Percentiles rank a stretch among this genome's conserved stretches.
phyloP scores from a whole-genome alignment of 2,329 filamentous ascomycete species.

The Cercospora citrullina region DNA sequence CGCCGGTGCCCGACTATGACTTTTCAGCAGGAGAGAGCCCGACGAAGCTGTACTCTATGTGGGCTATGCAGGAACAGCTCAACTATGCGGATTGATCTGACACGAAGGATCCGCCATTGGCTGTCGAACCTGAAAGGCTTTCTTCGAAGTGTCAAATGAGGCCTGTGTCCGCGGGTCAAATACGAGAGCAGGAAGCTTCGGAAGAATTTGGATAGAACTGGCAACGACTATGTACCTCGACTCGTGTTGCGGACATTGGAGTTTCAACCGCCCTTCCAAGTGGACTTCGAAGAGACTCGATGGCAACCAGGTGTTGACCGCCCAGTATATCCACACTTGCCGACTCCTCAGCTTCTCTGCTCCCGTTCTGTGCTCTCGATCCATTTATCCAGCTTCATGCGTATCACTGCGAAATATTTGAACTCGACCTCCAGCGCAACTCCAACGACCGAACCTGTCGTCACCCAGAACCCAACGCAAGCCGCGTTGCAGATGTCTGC shows the following conservation, averaged over 20 bases:
- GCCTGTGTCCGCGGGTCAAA: not conserved
- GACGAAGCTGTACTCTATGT: slow-evolving; percentile 41
- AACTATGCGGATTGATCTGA: slow-evolving; percentile 1
- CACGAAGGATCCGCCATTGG: not conserved
- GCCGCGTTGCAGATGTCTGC: not conserved
- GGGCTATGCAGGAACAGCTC: slow-evolving; percentile 35
- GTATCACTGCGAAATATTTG: not conserved
- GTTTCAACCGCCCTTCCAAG: not conserved
- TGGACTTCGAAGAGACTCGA: not conserved
- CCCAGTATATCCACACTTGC: not conserved
- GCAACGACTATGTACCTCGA: no score
- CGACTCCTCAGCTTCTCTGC: not conserved
- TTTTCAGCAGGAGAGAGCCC: slow-evolving; percentile 35
- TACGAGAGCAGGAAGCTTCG: not conserved
- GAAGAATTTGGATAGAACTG: no score
- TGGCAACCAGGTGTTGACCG: not conserved
- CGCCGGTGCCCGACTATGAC: slow-evolving; percentile 13
- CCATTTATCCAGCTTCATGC: not conserved
- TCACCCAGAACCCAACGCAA: not conserved
- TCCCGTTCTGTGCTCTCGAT: not conserved
- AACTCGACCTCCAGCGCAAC: not conserved
- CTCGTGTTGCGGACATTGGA: no score
- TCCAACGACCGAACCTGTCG: not conserved
- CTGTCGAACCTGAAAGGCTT: not conserved
- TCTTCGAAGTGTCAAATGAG: not conserved